Base-by-base conservation (phyloP, 768 basidiomycete species). In the Lactarius hatsudake region DNA sequence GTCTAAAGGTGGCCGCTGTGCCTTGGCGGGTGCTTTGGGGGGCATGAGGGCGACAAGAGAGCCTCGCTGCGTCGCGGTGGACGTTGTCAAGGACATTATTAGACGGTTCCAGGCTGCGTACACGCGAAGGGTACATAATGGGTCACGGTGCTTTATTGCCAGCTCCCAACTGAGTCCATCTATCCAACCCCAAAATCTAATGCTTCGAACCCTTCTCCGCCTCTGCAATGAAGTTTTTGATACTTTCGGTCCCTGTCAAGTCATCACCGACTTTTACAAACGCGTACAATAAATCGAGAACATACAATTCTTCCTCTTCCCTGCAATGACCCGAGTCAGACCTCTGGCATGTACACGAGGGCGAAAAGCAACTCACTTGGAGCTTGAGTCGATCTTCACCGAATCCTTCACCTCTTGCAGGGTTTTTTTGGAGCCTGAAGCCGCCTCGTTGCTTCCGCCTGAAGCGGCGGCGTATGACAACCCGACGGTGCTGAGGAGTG, bases 251-350 rank as follows among this genome's bases (percentile, higher is more conserved):
- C 78, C 82, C 84, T 84, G 75, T 72, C 76, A 67, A 77, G 79
- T 84, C 75, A 71, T 76, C 73, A 75, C 72, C 73, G 76, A 74
- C 72, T 71, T 71, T 26, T 42, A 63, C 26, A 42, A 45, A 23
- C 66, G 36, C 9, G 28, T 23, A 18, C 71, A 67, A 60, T 43
- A 61, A 8, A 66, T 63, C 42, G 48, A 51, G 71, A 75, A 86
- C 85, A 77, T 79, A 94, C 92, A 94, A 94, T 70, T 87, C 81
- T 74, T 91, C 92, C 76, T 94, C 93, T 76, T 94, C 91, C 69
- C 91, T 93, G 73, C 23, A 74, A 43, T 18, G 51, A 58, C 45
- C 34, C 26, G 30, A 60, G 42, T 66, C 68, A 59, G 61, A 59
- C 36, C 59, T 26, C 57, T 62, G 36, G 32, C 54, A 34, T 36